phyloP scores from a whole-genome alignment of 495 filamentous ascomycete species.

The Annulohypoxylon bovei region DNA sequence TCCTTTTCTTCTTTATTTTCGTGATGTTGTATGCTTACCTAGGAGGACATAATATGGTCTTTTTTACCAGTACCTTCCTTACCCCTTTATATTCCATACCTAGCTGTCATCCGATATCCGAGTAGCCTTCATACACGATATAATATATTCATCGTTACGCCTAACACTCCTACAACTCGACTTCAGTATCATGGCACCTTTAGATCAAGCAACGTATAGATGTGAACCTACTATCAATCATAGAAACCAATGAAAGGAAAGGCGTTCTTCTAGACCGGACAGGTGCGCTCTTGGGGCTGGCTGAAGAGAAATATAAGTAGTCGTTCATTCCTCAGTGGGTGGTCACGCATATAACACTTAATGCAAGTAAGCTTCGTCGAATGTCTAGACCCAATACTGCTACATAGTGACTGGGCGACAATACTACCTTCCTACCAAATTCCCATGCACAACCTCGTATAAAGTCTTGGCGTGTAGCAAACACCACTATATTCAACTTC shows the following conservation, averaged over 20 bases:
- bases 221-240: not conserved
- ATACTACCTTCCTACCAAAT: constrained; percentile 23
- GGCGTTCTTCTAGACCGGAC: not conserved
- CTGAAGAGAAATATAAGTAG: not conserved
- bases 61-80: no score
- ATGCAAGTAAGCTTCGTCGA: constrained; percentile 23
- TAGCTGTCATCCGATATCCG: no score
- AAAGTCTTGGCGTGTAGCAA: constrained; percentile 25
- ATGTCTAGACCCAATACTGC: constrained; percentile 23
- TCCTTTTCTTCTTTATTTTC: no score
- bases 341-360: constrained; percentile 1
- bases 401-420: not conserved
- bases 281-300: not conserved
- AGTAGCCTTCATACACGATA: no score
- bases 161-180: not conserved
- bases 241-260: not conserved
- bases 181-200: not conserved
- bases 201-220: not conserved
- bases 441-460: constrained; percentile 28
- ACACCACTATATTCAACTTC: not conserved
- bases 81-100: no score
- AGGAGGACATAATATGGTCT: no score
- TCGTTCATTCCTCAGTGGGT: not conserved
- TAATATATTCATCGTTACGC: no score
- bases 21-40: no score